Evolutionary conservation across 2,329 filamentous ascomycete species (phyloP), one percentile per base, ranked within the genome.

Genomic region (Aspergillus awamori): DNA sequence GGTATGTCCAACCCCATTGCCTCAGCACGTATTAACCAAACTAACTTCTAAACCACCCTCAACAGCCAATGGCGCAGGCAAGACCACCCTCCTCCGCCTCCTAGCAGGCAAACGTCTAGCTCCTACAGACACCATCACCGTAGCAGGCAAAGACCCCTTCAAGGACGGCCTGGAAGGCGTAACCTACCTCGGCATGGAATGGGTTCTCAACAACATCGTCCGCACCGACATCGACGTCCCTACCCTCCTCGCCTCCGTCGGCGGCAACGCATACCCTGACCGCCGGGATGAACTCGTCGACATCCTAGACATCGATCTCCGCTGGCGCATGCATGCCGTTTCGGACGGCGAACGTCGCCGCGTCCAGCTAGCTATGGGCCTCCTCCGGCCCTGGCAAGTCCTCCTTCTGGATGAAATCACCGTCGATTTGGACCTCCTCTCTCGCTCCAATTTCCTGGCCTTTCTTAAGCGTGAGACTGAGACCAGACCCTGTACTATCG

Each of bases 141-240:
- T 99, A 64, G 89, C 87, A 53, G 92, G 91, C 65, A 87, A 92
- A 53, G 95, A 99, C 78, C 95, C 95, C 8, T 99, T 99, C 86
- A 90, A 92, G 76, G 86, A 93, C 38, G 87, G 89, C 10, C 87
- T 97, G 28, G 91, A 97, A 79, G 95, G 95, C 64, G 94, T 99
- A 33, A 98, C 94, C 22, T 99, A 99, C 78, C 89, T 99, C 7
- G 95, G 95, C 0, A 87, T 97, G 0, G 95, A 99, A 82, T 99
- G 95, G 95, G 95, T 98, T 3, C 86, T 99, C 8, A 98, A 98
- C 81, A 92, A 91, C 53, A 96, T 98, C 70, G 95, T 98, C 52
- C 90, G 94, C 55, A 96, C 90, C 30, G 95, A 99, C 77, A 97
- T 99, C 68, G 92, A 92, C 61, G 94, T 99, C 3, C 86, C 85